phyloP scores from a whole-genome alignment of 1,139 yeast species.

The Taphrina communis region DNA sequence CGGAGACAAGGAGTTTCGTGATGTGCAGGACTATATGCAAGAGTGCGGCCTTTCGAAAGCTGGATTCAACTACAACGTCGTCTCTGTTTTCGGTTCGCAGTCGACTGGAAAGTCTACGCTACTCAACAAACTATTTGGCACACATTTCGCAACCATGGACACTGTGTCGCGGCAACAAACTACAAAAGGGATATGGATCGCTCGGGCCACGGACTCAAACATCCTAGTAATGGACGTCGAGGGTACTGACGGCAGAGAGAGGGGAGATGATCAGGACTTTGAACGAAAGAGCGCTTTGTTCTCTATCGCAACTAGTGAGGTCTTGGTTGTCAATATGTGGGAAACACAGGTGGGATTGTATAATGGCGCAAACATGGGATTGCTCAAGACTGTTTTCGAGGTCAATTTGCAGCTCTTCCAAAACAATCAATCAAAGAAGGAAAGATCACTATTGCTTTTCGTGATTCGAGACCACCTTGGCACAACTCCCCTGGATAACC shows the following conservation, averaged over 20 bases:
- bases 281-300: slow-evolving; percentile 95
- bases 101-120: slow-evolving; percentile 95
- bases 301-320: slow-evolving; percentile 90
- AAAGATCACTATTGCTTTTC: slow-evolving; percentile 66
- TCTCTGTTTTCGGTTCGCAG: slow-evolving; percentile 95
- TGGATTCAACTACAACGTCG: slow-evolving; percentile 82
- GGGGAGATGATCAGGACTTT: slow-evolving; percentile 98
- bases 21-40: slow-evolving; percentile 48
- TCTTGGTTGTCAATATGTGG: slow-evolving; percentile 91
- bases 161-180: slow-evolving; percentile 81
- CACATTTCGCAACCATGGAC: slow-evolving; percentile 91
- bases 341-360: slow-evolving; percentile 95
- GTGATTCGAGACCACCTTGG: slow-evolving; percentile 94
- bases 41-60: slow-evolving; percentile 54
- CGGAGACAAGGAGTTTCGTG: slow-evolving; percentile 32
- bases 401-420: slow-evolving; percentile 85
- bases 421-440: slow-evolving; percentile 41
- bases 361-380: slow-evolving; percentile 97
- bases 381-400: slow-evolving; percentile 92
- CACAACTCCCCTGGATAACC: slow-evolving; percentile 76
- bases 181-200: slow-evolving; percentile 69
- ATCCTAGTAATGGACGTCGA: slow-evolving; percentile 94
- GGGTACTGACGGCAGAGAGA: slow-evolving; percentile 96
- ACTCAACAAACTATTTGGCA: slow-evolving; percentile 80
- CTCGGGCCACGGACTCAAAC: slow-evolving; percentile 46